Conservation (phyloP, 2,329 filamentous ascomycete genomes). For the Huntiella moniliformis region DNA sequence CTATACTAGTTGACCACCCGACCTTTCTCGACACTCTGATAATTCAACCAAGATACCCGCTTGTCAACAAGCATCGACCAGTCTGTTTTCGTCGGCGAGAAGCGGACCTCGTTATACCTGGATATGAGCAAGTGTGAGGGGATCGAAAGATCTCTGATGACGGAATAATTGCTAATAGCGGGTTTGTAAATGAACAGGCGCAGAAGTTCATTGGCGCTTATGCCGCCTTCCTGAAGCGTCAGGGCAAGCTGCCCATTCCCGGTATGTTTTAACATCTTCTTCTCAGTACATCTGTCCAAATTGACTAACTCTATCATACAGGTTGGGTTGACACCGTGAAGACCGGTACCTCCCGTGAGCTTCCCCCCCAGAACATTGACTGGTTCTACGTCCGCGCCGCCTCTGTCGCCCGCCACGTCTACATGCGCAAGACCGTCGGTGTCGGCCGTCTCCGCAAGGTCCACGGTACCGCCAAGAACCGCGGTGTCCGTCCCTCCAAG, state of each 20-base stretch:
- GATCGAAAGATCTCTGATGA: slow-evolving; percentile 55
- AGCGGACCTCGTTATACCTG: slow-evolving; percentile 11
- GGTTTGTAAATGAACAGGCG: slow-evolving; percentile 36
- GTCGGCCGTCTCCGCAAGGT: slow-evolving; percentile 93
- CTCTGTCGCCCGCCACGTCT: slow-evolving; percentile 92
- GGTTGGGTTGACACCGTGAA: slow-evolving; percentile 99
- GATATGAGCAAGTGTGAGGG: slow-evolving; percentile 47
- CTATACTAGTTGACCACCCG: not conserved
- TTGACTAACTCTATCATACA: slow-evolving; percentile 19
- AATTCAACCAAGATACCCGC: not conserved
- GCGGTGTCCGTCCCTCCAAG: slow-evolving; percentile 73
- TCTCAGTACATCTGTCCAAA: slow-evolving; percentile 10
- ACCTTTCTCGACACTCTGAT: not conserved
- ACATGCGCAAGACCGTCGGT: slow-evolving; percentile 98
- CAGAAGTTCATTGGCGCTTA: slow-evolving; percentile 81
- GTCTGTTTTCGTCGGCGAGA: not conserved
- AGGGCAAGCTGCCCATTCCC: slow-evolving; percentile 81
- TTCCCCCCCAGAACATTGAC: slow-evolving; percentile 94
- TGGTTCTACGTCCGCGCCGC: slow-evolving; percentile 90
- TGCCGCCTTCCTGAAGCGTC: slow-evolving; percentile 78
- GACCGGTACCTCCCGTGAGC: slow-evolving; percentile 90
- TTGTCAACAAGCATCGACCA: slow-evolving; percentile 15
- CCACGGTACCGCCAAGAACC: slow-evolving; percentile 95
- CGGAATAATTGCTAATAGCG: slow-evolving; percentile 54
- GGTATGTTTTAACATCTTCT: slow-evolving; percentile 34